Evolutionary conservation across 768 basidiomycete species (phyloP).

Genomic region (Pleurotus sapidus): DNA sequence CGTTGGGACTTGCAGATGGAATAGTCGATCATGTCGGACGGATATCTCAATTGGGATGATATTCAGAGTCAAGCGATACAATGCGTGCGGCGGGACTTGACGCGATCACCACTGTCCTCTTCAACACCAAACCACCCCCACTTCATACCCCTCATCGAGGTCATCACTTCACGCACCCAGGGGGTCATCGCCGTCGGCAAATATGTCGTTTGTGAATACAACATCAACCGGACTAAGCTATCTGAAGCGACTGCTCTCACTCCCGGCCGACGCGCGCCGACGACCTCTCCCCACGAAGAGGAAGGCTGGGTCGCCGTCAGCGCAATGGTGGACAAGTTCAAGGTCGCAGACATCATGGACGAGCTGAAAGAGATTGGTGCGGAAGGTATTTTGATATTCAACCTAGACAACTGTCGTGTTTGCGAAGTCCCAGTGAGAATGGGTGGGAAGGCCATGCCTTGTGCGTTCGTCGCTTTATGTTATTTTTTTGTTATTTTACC

Average conservation of each 20-base stretch:
- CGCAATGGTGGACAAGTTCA: slow-evolving; percentile 86
- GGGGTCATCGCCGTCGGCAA: slow-evolving; percentile 87
- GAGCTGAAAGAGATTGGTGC: slow-evolving; percentile 79
- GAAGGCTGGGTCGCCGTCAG: slow-evolving; percentile 90
- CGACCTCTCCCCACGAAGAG: slow-evolving; percentile 80
- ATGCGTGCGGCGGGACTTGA: slow-evolving; percentile 98
- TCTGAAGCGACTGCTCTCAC: slow-evolving; percentile 66
- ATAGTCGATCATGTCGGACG: slow-evolving; percentile 69
- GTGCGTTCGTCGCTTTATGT: too few relatives aligned
- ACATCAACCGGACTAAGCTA: slow-evolving; percentile 66
- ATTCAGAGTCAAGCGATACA: slow-evolving; percentile 93
- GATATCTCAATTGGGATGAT: not conserved
- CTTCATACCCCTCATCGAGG: too few relatives aligned
- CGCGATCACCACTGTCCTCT: slow-evolving; percentile 77
- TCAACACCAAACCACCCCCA: too few relatives aligned
- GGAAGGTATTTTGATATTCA: slow-evolving; percentile 87
- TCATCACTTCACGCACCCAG: slow-evolving; percentile 29
- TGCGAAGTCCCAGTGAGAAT: slow-evolving; percentile 18
- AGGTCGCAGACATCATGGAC: slow-evolving; percentile 85
- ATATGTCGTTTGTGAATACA: slow-evolving; percentile 80
- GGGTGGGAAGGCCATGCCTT: too few relatives aligned
- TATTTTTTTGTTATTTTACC: too few relatives aligned
- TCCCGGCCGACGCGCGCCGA: slow-evolving; percentile 87
- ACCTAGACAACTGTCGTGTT: slow-evolving; percentile 91
- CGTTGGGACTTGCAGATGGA: slow-evolving; percentile 93